These are phyloP conservation scores for Xerocomus minutiporus DNA, from an alignment of 1,284 basidiomycete species.

Conservation along the genomic window DNA sequence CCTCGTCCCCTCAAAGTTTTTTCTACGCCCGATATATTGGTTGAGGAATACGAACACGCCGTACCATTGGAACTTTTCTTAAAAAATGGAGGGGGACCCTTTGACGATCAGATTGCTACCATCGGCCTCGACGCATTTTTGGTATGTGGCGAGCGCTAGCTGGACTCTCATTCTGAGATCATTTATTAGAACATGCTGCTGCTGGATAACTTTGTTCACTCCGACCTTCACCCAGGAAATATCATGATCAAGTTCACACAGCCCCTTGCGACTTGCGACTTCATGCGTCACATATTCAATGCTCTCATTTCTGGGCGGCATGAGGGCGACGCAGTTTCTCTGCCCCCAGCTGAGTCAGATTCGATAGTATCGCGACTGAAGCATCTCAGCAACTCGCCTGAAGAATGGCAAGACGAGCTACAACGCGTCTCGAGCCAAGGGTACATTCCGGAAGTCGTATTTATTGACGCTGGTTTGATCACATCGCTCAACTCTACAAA, in stretches of 20 bases:
- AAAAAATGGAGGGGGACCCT: conserved; percentile 86
- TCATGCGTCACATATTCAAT: conserved; percentile 54
- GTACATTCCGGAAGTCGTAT: conserved; percentile 91
- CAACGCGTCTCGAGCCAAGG: conserved; percentile 62
- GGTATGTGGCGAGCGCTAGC: conserved; percentile 43
- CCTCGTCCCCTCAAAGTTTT: conserved; percentile 81
- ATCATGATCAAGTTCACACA: conserved; percentile 97
- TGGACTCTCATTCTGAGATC: conserved; percentile 9
- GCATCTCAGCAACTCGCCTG: conserved; percentile 50
- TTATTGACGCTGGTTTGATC: conserved; percentile 94
- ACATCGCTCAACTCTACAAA: conserved; percentile 81
- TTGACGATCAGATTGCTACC: conserved; percentile 86
- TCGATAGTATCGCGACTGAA: conserved; percentile 68
- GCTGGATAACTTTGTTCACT: conserved; percentile 97
- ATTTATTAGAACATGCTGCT: conserved; percentile 87
- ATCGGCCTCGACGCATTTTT: conserved; percentile 94
- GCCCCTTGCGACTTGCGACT: conserved; percentile 59
- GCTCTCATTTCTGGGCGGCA: conserved; percentile 34
- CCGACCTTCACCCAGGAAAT: conserved; percentile 92
- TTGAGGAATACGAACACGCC: conserved; percentile 94
- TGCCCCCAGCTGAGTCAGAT: conserved; percentile 48
- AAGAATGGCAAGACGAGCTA: conserved; percentile 73
- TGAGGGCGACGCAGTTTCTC: conserved; percentile 35
- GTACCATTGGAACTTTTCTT: conserved; percentile 88
- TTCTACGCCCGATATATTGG: conserved; percentile 76